Conservation (phyloP, 2,329 filamentous ascomycete genomes). For the Aureobasidium sp. region DNA sequence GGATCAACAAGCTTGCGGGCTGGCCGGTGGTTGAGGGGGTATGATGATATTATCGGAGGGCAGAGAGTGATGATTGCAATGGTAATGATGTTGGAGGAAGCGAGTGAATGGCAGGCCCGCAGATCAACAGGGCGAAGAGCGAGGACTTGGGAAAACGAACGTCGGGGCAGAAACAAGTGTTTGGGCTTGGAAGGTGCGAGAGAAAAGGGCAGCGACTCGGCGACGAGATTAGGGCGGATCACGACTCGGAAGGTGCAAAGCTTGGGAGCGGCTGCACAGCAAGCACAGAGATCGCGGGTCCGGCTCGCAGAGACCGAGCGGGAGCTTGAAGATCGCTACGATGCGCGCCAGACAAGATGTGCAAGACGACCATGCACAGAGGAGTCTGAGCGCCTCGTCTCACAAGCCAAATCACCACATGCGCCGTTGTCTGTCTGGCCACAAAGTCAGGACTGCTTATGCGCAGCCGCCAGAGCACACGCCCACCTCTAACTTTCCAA, state of each 20-base stretch:
- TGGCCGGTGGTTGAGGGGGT: constrained; percentile 6
- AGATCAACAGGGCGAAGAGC: constrained; percentile 4
- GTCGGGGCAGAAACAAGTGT: constrained; percentile 12
- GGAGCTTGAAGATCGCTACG: constrained; percentile 14
- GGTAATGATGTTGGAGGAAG: constrained; percentile 3
- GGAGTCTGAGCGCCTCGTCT: constrained; percentile 6
- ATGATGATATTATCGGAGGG: not conserved
- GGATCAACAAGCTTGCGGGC: constrained; percentile 14
- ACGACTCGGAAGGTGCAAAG: constrained; percentile 15
- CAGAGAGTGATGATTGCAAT: not conserved
- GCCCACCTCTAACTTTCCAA: not conserved
- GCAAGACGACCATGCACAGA: not conserved
- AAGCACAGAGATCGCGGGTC: constrained; percentile 13
- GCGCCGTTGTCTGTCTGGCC: constrained; percentile 15
- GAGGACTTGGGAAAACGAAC: constrained; percentile 1
- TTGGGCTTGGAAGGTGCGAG: constrained; percentile 9
- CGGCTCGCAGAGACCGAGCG: constrained; percentile 14
- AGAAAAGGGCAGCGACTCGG: constrained; percentile 15
- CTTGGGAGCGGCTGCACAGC: constrained; percentile 13
- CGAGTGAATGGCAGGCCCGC: constrained; percentile 7
- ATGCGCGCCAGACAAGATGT: not conserved
- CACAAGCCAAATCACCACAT: constrained; percentile 12
- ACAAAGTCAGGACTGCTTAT: not conserved
- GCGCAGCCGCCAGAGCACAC: not conserved
- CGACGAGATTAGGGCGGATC: constrained; percentile 13